phyloP scores from a whole-genome alignment of 2,329 filamentous ascomycete species.

The Diplodia scrobiculata region DNA sequence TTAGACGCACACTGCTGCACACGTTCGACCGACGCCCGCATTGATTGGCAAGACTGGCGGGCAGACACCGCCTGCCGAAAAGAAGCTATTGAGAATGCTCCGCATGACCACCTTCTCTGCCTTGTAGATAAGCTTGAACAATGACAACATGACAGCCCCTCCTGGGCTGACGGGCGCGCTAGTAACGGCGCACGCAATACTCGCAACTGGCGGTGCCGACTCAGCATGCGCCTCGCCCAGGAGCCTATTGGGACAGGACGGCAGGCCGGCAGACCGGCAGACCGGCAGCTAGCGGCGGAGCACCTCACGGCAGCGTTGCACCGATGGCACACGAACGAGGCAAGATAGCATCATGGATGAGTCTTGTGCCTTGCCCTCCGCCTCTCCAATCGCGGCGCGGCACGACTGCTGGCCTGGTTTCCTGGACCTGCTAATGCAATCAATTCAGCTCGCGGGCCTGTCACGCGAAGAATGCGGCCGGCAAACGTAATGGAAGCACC shows the following conservation, averaged over 20 bases:
- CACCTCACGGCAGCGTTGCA: slow-evolving; percentile 15
- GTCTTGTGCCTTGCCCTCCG: background rate
- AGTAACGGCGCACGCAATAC: slow-evolving; percentile 24
- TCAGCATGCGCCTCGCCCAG: slow-evolving; percentile 3
- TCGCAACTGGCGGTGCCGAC: background rate
- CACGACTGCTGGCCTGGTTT: slow-evolving; percentile 22
- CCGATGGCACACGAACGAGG: slow-evolving; percentile 22
- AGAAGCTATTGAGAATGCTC: slow-evolving; percentile 16
- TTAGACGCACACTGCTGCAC: slow-evolving; percentile 22
- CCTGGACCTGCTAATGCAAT: slow-evolving; percentile 1
- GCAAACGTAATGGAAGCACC: slow-evolving; percentile 15
- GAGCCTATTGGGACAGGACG: slow-evolving; percentile 26
- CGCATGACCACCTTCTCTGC: slow-evolving; percentile 22
- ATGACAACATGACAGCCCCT: slow-evolving; percentile 19
- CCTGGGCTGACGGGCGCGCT: slow-evolving; percentile 18
- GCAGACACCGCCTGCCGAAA: slow-evolving; percentile 2
- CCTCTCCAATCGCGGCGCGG: slow-evolving; percentile 1
- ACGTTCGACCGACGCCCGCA: slow-evolving; percentile 10
- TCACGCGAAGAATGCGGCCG: slow-evolving; percentile 11
- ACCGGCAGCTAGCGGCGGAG: slow-evolving; percentile 19
- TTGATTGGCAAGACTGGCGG: slow-evolving; percentile 12
- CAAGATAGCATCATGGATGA: slow-evolving; percentile 12
- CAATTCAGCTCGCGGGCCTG: slow-evolving; percentile 5
- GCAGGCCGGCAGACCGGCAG: slow-evolving; percentile 11
- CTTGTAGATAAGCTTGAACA: slow-evolving; percentile 17